Evolutionary conservation across 768 basidiomycete species (phyloP), one percentile per base, ranked within the genome.

Genomic region (Termitomyces titanicus): DNA sequence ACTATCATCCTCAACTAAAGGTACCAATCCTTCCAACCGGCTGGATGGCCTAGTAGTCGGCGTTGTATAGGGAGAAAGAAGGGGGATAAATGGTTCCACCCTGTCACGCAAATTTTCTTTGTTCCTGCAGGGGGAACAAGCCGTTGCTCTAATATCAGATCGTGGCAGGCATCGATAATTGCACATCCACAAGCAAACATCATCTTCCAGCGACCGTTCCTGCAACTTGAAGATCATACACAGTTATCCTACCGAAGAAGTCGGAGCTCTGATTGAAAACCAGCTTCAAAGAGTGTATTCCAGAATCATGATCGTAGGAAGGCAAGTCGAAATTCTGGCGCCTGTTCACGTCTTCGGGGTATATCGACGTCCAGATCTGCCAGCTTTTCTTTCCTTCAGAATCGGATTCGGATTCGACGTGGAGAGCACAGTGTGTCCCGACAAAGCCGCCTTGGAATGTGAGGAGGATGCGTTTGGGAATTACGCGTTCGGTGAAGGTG

Each of bases 381-480:
- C 88, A 89, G 43, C 71, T 70, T 37, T 72, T 72, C 33, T 56
- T 66, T 18, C 51, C 55, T 7, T 63, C 40, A 2, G 35, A 17
- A 9, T 66, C 67, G 0, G 64, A 59, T 24, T 69, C 69, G 25
- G 64, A 59, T 27, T 70, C 69, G 22, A 75, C 63, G 42, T 79
- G 72, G 9, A 92, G 63, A 1, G 72, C 63, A 64, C 89, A 91
- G 43, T 76, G 72, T 8, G 79, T 86, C 18, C 89, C 90, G 0
- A 87, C 92, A 66, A 94, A 93, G 2, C 91, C 91, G 13, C 91
- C 91, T 74, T 94, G 91, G 64, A 94, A 94, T 2, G 86, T 91
- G 58, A 92, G 57, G 18, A 71, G 73, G 17, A 92, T 60, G 24
- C 72, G 74, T 58, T 71, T 76, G 3, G 88, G 88, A 34, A 78